Percentiles rank a stretch among this genome's conserved stretches.
Conservation (phyloP, 768 basidiomycete genomes). For the Xerocomellus intermedius region DNA sequence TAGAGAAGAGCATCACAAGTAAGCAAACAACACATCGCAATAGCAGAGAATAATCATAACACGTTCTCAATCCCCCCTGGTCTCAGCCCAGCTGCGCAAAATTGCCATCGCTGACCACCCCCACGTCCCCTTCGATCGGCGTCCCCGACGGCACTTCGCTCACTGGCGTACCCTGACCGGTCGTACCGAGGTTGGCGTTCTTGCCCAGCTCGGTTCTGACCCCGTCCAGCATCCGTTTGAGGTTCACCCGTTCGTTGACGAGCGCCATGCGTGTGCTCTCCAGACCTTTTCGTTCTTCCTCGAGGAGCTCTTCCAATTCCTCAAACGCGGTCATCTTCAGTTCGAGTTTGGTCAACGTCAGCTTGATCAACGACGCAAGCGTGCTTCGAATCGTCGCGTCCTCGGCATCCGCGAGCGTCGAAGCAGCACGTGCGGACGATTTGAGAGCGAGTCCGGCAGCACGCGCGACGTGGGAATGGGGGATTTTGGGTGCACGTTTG, state of each 20-base stretch:
- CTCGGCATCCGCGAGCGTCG: conserved; percentile 76
- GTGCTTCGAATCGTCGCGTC: conserved; percentile 75
- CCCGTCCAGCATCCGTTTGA: conserved; percentile 70
- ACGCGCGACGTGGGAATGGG: conserved; percentile 74
- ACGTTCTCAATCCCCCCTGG: background rate
- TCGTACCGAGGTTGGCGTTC: conserved; percentile 51
- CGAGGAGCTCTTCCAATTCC: conserved; percentile 86
- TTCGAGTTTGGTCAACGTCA: conserved; percentile 85
- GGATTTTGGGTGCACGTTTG: conserved; percentile 40
- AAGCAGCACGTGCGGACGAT: conserved; percentile 84
- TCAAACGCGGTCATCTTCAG: conserved; percentile 95
- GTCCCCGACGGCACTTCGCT: conserved; percentile 49
- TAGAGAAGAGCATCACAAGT: conserved; percentile 1
- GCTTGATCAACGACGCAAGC: conserved; percentile 81
- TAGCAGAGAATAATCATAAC: conserved; percentile 30
- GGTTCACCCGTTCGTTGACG: conserved; percentile 70
- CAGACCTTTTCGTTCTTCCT: conserved; percentile 82
- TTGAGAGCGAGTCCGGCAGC: conserved; percentile 87
- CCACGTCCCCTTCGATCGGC: conserved; percentile 49
- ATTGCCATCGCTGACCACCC: conserved; percentile 54
- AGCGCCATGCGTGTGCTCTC: conserved; percentile 81
- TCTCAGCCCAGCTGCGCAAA: conserved; percentile 49
- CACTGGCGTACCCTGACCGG: conserved; percentile 57
- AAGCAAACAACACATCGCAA: conserved; percentile 21
- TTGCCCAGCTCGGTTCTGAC: conserved; percentile 64